Base-by-base conservation (phyloP, 164 flowering plant species). In the Cinnamomum micranthum region DNA sequence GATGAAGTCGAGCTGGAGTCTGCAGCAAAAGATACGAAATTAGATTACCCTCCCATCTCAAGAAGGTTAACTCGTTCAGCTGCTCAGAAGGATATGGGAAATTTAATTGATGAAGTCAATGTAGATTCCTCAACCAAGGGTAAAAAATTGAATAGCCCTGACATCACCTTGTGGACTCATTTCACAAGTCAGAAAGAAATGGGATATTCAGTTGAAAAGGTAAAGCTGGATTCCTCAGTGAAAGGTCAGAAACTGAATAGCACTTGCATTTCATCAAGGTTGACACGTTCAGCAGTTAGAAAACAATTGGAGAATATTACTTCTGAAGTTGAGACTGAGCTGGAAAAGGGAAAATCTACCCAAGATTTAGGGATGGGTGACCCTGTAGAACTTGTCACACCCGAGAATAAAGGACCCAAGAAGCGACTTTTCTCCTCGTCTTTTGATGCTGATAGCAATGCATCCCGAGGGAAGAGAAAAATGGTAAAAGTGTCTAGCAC, bases 401-500 rank as follows among this genome's bases (percentile, higher is more conserved):
- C 35, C 12, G 23, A 59, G 41, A 28, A 59, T 14, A 65, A 28
- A 25, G 73, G 33, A 63, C 33, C 71, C 47, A 73, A 64, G 76
- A 80, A 71, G 72, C 76, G 62, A 68, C 23, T 41, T 27, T 6
- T 28, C 52, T 68, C 73, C 60, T 79, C 79, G 24, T 24, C 80
- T 27, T 14, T 66, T 58, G 78, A 50, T 35, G n/a, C 69, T 55
- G 64, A 64, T 28, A 28, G 28, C 15, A 62, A 75, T 51, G 66
- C 65, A 41, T 59, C 73, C 71, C 51, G 65, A 73, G 71, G 59
- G 76, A 78, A 73, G 6, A 76, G 64, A 23, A 79, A 81, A 60
- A 79, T 71, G 68, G 71, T 13, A 55, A 76, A 73, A 75, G 33
- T 73, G 50, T 62, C 74, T 11, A 20, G 41, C 17, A 63, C 70